Conservation (phyloP, 2,329 filamentous ascomycete species). For the Bimuria novae-zelandiae region DNA sequence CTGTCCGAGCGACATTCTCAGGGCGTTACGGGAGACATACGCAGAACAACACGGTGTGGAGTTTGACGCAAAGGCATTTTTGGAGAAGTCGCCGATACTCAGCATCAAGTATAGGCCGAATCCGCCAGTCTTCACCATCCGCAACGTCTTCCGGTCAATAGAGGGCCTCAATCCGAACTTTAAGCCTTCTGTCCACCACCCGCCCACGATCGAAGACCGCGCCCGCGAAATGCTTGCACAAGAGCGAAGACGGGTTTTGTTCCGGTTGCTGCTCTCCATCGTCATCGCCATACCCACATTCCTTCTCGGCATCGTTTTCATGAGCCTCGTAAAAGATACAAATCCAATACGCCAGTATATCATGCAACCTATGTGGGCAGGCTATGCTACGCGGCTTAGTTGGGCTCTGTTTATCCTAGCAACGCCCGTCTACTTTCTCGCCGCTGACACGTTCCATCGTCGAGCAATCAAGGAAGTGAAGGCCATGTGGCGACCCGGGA, state of each 20-base stretch:
- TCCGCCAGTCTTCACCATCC: conserved; percentile 72
- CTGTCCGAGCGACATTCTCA: conserved; percentile 56
- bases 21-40: conserved; percentile 58
- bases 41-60: conserved; percentile 48
- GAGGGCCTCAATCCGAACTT: conserved; percentile 69
- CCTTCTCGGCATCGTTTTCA: conserved; percentile 86
- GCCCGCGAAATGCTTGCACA: conserved; percentile 72
- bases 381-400: conserved; percentile 73
- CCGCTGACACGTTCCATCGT: conserved; percentile 82
- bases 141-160: conserved; percentile 72
- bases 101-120: conserved; percentile 72
- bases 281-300: conserved; percentile 80
- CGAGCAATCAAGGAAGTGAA: conserved; percentile 78
- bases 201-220: conserved; percentile 81
- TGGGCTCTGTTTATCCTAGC: conserved; percentile 80
- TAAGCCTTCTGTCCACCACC: conserved; percentile 72
- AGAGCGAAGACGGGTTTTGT: conserved; percentile 70
- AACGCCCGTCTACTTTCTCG: conserved; percentile 85
- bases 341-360: conserved; percentile 66
- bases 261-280: conserved; percentile 72
- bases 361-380: conserved; percentile 71
- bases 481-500: conserved; percentile 76
- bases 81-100: conserved; percentile 66
- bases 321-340: conserved; percentile 72
- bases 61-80: conserved; percentile 61